Percentiles rank a stretch among this genome's conserved stretches.
These are phyloP conservation scores for Hyphopichia pseudoburtonii DNA, from an alignment of 1,139 yeast species.

Conservation along the genomic window DNA sequence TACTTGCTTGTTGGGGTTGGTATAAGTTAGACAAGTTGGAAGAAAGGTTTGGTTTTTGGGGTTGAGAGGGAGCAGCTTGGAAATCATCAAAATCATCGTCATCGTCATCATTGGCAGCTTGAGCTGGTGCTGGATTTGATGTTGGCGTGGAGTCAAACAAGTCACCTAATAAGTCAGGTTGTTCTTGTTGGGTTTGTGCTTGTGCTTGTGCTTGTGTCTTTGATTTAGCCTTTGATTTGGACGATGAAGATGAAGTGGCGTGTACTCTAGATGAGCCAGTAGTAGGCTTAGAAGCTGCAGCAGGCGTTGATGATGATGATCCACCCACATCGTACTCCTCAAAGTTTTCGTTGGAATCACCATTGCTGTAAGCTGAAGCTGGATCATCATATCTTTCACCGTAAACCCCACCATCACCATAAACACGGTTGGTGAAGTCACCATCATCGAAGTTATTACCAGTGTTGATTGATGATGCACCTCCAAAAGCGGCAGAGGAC, in stretches of 20 bases:
- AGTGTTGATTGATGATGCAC: slow-evolving; percentile 40
- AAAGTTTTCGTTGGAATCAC: slow-evolving; percentile 45
- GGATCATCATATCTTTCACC: slow-evolving; percentile 66
- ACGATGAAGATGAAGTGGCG: slow-evolving; percentile 27
- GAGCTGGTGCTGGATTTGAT: slow-evolving; percentile 10
- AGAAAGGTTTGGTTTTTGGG: slow-evolving; percentile 28
- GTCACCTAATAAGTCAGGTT: slow-evolving; percentile 52
- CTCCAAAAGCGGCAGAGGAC: slow-evolving; percentile 53
- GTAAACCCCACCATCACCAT: slow-evolving; percentile 80
- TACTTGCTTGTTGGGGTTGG: slow-evolving; percentile 22
- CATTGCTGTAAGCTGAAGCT: slow-evolving; percentile 41
- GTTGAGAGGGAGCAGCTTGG: slow-evolving; percentile 69
- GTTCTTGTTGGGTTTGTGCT: slow-evolving; percentile 17
- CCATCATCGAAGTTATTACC: slow-evolving; percentile 50
- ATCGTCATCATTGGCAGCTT: slow-evolving; percentile 48
- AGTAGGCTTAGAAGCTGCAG: slow-evolving; percentile 39
- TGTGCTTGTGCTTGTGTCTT: slow-evolving; percentile 16
- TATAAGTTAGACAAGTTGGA: slow-evolving; percentile 43
- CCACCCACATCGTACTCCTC: slow-evolving; percentile 68
- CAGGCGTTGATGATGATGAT: slow-evolving; percentile 11
- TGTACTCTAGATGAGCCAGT: slow-evolving; percentile 43
- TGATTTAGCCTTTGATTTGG: slow-evolving; percentile 12
- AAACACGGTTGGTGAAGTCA: slow-evolving; percentile 56
- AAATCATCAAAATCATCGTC: slow-evolving; percentile 95
- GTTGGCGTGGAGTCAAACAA: slow-evolving; percentile 42